Conservation (phyloP, 352 stramenopile genomes). For the Blastocystis sp. region DNA sequence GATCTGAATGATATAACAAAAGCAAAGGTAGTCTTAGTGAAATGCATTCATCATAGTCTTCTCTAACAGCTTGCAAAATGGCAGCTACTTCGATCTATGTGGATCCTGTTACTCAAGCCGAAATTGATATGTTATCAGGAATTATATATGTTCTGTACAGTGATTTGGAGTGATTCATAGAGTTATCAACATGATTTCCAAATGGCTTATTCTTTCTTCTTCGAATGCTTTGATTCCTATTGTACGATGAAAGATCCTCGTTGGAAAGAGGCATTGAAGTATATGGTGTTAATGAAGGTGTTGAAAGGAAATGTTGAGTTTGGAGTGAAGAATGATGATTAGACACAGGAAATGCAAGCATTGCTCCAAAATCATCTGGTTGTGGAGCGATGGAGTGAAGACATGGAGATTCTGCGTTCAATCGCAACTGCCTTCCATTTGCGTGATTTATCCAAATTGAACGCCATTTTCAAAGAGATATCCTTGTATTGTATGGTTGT, state of each 20-base stretch:
- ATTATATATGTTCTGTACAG: constrained; percentile 64
- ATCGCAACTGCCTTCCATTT: constrained; percentile 87
- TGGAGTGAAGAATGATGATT: background rate
- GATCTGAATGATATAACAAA: constrained; percentile 91
- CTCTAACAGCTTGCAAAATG: constrained; percentile 88
- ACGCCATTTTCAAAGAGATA: constrained; percentile 75
- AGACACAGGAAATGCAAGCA: constrained; percentile 81
- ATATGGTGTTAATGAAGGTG: constrained; percentile 94
- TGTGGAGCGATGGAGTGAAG: constrained; percentile 88
- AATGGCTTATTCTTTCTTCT: constrained; percentile 98
- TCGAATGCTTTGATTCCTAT: constrained; percentile 90
- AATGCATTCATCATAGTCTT: constrained; percentile 72
- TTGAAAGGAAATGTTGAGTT: constrained; percentile 72
- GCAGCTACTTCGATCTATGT: constrained; percentile 97
- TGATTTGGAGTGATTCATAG: constrained; percentile 76
- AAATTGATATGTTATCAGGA: constrained; percentile 70
- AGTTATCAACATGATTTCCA: constrained; percentile 97
- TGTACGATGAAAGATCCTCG: constrained; percentile 79
- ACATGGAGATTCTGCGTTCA: constrained; percentile 87
- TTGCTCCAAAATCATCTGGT: constrained; percentile 89
- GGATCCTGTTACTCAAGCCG: constrained; percentile 82
- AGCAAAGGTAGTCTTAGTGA: constrained; percentile 69
- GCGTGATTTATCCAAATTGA: constrained; percentile 81
- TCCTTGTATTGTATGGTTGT: constrained; percentile 65
- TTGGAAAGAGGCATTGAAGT: constrained; percentile 82